These are phyloP conservation scores for Schwanniomyces polymorphus DNA, from an alignment of 805 yeast species.

Conservation along the genomic window DNA sequence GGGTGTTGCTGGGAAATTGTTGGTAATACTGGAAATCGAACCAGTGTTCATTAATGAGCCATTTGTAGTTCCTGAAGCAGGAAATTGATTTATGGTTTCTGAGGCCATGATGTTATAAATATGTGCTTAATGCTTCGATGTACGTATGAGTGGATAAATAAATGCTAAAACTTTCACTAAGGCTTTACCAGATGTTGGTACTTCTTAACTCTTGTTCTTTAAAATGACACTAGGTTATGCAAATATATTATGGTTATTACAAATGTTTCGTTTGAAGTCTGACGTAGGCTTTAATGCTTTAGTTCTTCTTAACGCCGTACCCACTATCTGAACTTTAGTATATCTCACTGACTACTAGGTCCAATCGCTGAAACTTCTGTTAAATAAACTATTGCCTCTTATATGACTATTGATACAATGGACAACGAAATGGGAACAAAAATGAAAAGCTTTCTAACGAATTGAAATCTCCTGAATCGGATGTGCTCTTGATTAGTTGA, in stretches of 20 bases:
- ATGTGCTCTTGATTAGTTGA: not conserved
- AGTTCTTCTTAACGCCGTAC: not conserved
- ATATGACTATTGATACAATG: constrained; percentile 1
- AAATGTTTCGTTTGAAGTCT: not conserved
- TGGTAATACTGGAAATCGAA: not conserved
- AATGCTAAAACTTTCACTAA: constrained; percentile 1
- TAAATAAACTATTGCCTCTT: not conserved
- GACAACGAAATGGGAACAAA: not conserved
- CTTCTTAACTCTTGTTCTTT: not conserved
- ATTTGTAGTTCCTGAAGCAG: constrained; percentile 3
- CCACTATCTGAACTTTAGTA: not conserved
- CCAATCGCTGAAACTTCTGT: not conserved
- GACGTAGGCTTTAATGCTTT: not conserved
- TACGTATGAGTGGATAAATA: not conserved
- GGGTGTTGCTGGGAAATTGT: constrained; percentile 7
- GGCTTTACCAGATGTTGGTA: not conserved
- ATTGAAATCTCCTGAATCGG: not conserved
- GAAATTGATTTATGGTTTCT: constrained; percentile 4
- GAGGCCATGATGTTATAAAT: not conserved
- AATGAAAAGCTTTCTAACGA: not conserved
- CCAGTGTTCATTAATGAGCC: constrained; percentile 7
- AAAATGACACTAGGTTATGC: not conserved
- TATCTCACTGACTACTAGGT: not conserved
- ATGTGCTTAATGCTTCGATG: constrained; percentile 1
- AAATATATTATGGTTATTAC: not conserved